Evolutionary conservation across 495 filamentous ascomycete genomes (phyloP).

Genomic region (Lichenothelia convexa): DNA sequence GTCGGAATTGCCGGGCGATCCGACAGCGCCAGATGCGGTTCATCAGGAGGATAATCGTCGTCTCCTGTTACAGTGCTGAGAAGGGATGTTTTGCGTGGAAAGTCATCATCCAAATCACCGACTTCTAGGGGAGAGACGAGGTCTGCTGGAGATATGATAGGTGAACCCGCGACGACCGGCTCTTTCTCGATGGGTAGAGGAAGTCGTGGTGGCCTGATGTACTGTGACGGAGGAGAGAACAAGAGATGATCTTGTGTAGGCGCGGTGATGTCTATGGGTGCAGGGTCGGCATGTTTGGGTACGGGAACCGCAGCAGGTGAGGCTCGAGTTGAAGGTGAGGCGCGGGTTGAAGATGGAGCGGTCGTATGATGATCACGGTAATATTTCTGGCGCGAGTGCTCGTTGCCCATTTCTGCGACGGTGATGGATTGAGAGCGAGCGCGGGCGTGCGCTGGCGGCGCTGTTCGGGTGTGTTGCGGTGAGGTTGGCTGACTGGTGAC

Average conservation of each 20-base stretch:
- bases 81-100: constrained; percentile 40
- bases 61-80: constrained; percentile 55
- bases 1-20: constrained; percentile 61
- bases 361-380: too few species aligned
- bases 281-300: background rate
- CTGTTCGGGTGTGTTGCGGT: background rate
- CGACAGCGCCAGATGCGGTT: constrained; percentile 43
- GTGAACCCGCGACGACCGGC: constrained; percentile 66
- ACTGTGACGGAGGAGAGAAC: constrained; percentile 27
- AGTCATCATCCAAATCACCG: constrained; percentile 27
- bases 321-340: background rate
- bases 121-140: constrained; percentile 28
- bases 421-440: constrained; percentile 6
- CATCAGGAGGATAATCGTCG: constrained; percentile 60
- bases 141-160: constrained; percentile 53
- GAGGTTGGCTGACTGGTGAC: constrained; percentile 10
- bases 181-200: constrained; percentile 86
- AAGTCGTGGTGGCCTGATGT: constrained; percentile 64
- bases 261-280: constrained; percentile 11
- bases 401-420: constrained; percentile 8
- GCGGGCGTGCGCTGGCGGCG: constrained; percentile 4
- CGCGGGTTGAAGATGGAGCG: too few species aligned
- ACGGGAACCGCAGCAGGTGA: background rate
- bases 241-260: constrained; percentile 11
- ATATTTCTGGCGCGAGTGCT: constrained; percentile 6